Conservation (phyloP, 169 alveolate genomes). For the Eimeria sp. region DNA sequence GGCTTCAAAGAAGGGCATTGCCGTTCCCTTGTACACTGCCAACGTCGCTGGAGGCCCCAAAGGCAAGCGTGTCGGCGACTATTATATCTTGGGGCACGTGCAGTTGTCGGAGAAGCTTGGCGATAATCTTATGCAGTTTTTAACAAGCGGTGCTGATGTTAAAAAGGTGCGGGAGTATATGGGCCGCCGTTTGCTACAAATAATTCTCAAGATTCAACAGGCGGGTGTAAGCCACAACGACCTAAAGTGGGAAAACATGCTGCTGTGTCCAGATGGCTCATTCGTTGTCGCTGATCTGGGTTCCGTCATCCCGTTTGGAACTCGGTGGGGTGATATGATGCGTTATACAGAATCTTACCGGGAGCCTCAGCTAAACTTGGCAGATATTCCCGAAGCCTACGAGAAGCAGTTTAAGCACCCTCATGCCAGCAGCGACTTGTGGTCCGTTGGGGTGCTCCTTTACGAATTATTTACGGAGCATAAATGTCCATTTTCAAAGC, state of each 20-base stretch:
- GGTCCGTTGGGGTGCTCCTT: background rate
- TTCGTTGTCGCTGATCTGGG: background rate
- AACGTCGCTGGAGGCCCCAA: background rate
- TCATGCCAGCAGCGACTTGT: conserved; percentile 16
- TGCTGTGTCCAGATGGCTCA: background rate
- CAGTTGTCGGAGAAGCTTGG: background rate
- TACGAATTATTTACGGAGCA: conserved; percentile 17
- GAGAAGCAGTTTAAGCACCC: no score
- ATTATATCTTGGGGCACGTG: background rate
- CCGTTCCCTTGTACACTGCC: conserved; percentile 35
- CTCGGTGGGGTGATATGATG: no score
- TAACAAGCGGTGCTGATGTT: background rate
- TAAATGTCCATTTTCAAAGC: no score
- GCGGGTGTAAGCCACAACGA: background rate
- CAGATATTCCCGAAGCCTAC: no score
- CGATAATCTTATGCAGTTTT: background rate
- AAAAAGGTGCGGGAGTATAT: conserved; percentile 48
- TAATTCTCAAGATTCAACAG: conserved; percentile 2
- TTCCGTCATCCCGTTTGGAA: no score
- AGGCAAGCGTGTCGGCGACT: background rate
- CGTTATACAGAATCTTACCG: no score
- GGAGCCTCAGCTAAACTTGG: no score
- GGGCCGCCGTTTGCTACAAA: background rate
- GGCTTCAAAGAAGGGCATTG: conserved; percentile 37
- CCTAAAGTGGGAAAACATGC: background rate